Evolutionary conservation across 2,329 filamentous ascomycete species (phyloP).

Genomic region (Trichoderma simmonsii): DNA sequence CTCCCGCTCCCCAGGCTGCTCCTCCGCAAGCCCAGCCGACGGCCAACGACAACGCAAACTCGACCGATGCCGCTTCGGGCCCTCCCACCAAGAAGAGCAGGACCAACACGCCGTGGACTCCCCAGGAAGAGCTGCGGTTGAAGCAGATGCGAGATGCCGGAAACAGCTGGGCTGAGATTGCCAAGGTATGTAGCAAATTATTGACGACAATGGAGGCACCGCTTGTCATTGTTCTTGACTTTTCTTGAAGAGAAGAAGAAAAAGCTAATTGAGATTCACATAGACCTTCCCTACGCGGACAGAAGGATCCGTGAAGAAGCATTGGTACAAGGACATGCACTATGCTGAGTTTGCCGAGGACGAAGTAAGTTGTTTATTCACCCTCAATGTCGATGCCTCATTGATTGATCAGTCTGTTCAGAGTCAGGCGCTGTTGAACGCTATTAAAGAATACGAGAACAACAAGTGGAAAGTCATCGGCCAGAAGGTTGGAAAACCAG

Average conservation of each 20-base stretch:
- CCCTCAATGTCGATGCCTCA: not conserved
- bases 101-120: constrained; percentile 98
- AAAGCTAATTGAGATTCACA: not conserved
- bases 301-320: constrained; percentile 98
- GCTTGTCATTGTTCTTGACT: not conserved
- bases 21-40: constrained; percentile 29
- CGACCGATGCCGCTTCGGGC: constrained; percentile 34
- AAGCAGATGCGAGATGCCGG: constrained; percentile 93
- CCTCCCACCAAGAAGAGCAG: constrained; percentile 83
- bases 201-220: not conserved
- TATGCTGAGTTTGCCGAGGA: constrained; percentile 98
- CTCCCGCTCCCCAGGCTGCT: constrained; percentile 31
- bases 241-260: not conserved
- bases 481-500: constrained; percentile 94
- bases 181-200: constrained; percentile 70
- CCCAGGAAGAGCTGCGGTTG: constrained; percentile 84
- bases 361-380: constrained; percentile 62
- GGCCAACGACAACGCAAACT: constrained; percentile 31
- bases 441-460: constrained; percentile 97
- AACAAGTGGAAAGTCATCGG: constrained; percentile 99
- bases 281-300: constrained; percentile 90
- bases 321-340: constrained; percentile 99
- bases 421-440: constrained; percentile 77
- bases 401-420: constrained; percentile 35
- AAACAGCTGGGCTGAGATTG: constrained; percentile 96